Conservation (phyloP, 345 rosid genomes). For the Cardamine occulta region DNA sequence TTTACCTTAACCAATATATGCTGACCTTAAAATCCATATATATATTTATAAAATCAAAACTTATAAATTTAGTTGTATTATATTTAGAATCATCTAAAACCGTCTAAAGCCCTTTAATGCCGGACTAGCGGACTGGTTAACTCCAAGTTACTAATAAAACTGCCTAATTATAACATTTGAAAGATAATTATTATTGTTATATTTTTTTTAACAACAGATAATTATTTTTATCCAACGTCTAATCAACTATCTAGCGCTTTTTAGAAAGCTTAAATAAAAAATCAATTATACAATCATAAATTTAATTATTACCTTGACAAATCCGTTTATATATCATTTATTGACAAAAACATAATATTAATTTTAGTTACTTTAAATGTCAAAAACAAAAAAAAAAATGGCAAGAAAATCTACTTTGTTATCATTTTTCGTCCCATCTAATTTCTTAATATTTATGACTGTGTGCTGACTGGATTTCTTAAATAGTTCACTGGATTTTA, state of each 20-base stretch:
- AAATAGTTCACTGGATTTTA: background rate
- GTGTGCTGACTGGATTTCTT: background rate
- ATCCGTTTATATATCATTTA: background rate
- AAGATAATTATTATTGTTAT: too few relatives aligned
- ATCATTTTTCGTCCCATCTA: background rate
- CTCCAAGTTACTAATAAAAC: too few relatives aligned
- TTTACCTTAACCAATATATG: background rate
- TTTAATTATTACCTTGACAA: background rate
- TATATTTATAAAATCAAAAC: background rate
- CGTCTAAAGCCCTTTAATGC: background rate
- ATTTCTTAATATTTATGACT: background rate
- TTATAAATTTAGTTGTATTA: too few relatives aligned
- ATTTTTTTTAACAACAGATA: too few relatives aligned
- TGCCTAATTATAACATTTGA: too few relatives aligned
- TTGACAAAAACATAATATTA: background rate
- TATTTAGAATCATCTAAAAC: background rate
- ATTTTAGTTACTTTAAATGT: background rate
- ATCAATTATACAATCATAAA: too few relatives aligned
- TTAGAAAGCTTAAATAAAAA: too few relatives aligned
- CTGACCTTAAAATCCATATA: background rate
- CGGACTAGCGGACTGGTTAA: too few relatives aligned
- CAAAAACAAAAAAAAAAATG: background rate
- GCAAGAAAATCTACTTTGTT: background rate
- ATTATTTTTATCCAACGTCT: too few relatives aligned
- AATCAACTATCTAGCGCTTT: too few relatives aligned